These are phyloP conservation scores for Microsporum canis DNA, from an alignment of 2,329 filamentous ascomycete species.

Conservation along the genomic window DNA sequence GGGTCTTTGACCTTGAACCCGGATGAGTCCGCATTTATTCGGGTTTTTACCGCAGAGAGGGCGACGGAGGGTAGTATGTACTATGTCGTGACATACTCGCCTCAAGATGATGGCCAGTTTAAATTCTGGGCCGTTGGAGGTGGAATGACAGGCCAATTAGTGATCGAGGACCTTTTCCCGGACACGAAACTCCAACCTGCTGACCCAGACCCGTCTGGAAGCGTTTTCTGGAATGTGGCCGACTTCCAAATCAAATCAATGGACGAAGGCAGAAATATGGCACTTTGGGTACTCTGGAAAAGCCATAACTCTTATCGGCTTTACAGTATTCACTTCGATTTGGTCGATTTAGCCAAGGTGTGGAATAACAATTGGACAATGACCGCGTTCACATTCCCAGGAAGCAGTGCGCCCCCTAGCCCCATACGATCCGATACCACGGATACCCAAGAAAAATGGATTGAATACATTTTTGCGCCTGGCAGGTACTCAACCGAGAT, in stretches of 20 bases:
- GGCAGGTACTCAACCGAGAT: slow-evolving; percentile 70
- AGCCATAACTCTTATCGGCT: slow-evolving; percentile 69
- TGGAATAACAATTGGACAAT: slow-evolving; percentile 62
- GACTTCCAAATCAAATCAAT: slow-evolving; percentile 56
- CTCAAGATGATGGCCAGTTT: slow-evolving; percentile 77
- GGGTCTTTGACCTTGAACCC: slow-evolving; percentile 70
- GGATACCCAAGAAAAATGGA: slow-evolving; percentile 73
- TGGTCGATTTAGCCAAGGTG: slow-evolving; percentile 49
- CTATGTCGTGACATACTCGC: slow-evolving; percentile 72
- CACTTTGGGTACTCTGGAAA: slow-evolving; percentile 71
- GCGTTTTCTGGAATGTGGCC: slow-evolving; percentile 66
- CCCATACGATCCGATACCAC: slow-evolving; percentile 54
- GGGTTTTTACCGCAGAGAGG: slow-evolving; percentile 51
- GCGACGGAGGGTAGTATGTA: slow-evolving; percentile 41
- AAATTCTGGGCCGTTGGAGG: slow-evolving; percentile 79
- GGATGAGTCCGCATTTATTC: slow-evolving; percentile 63
- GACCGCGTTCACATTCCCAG: slow-evolving; percentile 50
- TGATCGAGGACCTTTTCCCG: slow-evolving; percentile 62
- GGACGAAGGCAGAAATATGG: slow-evolving; percentile 44
- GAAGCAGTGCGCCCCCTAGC: slow-evolving; percentile 43
- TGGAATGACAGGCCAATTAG: slow-evolving; percentile 44
- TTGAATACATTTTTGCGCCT: slow-evolving; percentile 70
- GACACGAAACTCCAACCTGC: slow-evolving; percentile 53
- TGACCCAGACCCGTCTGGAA: slow-evolving; percentile 49
- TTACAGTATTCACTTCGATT: slow-evolving; percentile 60